phyloP scores from a whole-genome alignment of 2,329 filamentous ascomycete species.

The Metarhizium robertsii region DNA sequence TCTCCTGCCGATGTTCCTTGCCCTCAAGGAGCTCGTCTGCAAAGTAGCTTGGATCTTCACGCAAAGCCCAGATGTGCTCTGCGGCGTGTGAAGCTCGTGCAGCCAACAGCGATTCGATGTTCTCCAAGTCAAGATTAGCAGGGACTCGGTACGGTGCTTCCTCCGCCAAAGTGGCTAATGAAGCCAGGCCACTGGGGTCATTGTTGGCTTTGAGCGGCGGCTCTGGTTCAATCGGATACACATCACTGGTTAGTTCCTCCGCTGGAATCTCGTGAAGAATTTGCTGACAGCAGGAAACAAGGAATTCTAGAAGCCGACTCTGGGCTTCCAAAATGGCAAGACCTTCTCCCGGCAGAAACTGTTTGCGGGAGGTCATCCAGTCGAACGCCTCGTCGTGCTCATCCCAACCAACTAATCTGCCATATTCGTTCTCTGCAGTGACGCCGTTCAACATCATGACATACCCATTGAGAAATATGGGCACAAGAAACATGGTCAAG shows the following conservation, averaged over 20 bases:
- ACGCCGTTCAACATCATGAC: constrained; percentile 25
- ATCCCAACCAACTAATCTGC: constrained; percentile 24
- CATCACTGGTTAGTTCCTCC: no score
- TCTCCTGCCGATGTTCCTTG: no score
- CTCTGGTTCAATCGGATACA: no score
- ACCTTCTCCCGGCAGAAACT: constrained; percentile 35
- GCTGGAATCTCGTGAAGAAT: no score
- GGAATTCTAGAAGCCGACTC: no score
- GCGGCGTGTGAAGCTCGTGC: no score
- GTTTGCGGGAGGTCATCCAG: constrained; percentile 22
- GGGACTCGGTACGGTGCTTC: constrained; percentile 46
- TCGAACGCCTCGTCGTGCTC: constrained; percentile 26
- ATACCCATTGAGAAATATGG: no score
- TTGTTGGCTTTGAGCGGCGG: constrained; percentile 1
- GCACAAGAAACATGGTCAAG: constrained; percentile 3
- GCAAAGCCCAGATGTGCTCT: no score
- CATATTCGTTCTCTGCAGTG: constrained; percentile 21
- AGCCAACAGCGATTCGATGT: no score
- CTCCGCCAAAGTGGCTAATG: constrained; percentile 29
- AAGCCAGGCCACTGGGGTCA: constrained; percentile 23
- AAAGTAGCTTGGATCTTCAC: no score
- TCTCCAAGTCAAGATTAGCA: constrained; percentile 30
- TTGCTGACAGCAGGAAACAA: no score
- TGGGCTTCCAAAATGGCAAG: constrained; percentile 23
- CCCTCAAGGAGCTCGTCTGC: no score